phyloP scores from a whole-genome alignment of 768 basidiomycete genomes.

The Rhodosporidiobolus sp. region DNA sequence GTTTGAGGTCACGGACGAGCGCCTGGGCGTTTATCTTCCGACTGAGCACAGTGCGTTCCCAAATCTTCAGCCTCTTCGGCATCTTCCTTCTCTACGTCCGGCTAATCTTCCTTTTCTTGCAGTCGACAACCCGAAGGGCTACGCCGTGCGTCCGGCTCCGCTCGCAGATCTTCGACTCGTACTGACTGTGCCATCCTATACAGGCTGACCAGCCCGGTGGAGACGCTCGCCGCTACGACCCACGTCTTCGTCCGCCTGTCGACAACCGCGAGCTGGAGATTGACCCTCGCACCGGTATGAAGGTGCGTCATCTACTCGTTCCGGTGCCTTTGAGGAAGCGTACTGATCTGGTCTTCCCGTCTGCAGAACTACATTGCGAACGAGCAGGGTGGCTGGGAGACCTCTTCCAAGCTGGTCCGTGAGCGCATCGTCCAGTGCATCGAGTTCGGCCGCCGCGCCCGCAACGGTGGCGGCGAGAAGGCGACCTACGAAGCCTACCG shows the following conservation, averaged over 20 bases:
- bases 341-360: background rate
- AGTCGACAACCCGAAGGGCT: conserved; percentile 37
- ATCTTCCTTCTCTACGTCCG: too few species aligned
- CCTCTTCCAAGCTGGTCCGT: conserved; percentile 72
- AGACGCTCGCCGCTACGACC: conserved; percentile 75
- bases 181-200: too few species aligned
- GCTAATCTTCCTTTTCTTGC: background rate
- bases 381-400: conserved; percentile 76
- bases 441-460: conserved; percentile 66
- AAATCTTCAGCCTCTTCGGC: conserved; percentile 14
- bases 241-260: conserved; percentile 73
- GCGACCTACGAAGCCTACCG: conserved; percentile 61
- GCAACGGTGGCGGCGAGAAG: conserved; percentile 51
- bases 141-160: conserved; percentile 11
- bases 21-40: conserved; percentile 53
- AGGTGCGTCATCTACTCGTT: conserved; percentile 54
- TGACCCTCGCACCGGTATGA: conserved; percentile 84
- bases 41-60: conserved; percentile 54
- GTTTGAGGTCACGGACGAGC: conserved; percentile 50
- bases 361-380: conserved; percentile 80
- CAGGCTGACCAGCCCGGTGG: conserved; percentile 49
- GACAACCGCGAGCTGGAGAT: conserved; percentile 80
- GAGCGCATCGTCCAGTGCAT: conserved; percentile 75
- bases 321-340: background rate
- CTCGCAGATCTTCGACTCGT: background rate